Percentiles rank a stretch among this genome's conserved stretches.
phyloP scores from a whole-genome alignment of 2,329 filamentous ascomycete genomes.

The Alternaria dauci region DNA sequence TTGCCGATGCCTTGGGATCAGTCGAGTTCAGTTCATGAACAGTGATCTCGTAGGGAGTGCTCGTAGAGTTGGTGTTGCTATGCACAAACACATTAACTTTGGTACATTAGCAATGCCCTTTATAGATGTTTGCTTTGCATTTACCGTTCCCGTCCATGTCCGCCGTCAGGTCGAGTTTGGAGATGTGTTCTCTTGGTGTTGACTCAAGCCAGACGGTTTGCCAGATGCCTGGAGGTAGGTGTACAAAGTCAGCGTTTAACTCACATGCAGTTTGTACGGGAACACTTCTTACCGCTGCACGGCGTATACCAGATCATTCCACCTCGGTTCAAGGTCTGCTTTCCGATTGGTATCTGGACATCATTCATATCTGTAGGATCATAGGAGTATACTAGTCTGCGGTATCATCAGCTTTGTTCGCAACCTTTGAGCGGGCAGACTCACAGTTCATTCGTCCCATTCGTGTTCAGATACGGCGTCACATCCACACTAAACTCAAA shows the following conservation, averaged over 20 bases:
- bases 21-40: slow-evolving; percentile 49
- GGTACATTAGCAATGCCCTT: slow-evolving; percentile 20
- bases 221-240: slow-evolving; percentile 65
- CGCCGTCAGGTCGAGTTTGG: slow-evolving; percentile 66
- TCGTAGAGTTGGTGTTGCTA: slow-evolving; percentile 52
- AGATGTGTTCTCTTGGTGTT: slow-evolving; percentile 66
- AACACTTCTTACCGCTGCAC: slow-evolving; percentile 60
- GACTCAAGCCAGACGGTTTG: slow-evolving; percentile 75
- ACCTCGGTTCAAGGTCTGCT: slow-evolving; percentile 65
- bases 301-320: slow-evolving; percentile 74
- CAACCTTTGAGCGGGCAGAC: slow-evolving; percentile 10
- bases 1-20: slow-evolving; percentile 55
- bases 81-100: slow-evolving; percentile 66
- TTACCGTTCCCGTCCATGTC: slow-evolving; percentile 46
- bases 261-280: too few species aligned
- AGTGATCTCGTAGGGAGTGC: slow-evolving; percentile 49
- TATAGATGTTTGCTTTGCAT: neutral
- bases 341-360: slow-evolving; percentile 70
- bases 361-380: slow-evolving; percentile 70
- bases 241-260: too few species aligned
- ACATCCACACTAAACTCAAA: slow-evolving; percentile 68
- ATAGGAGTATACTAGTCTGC: slow-evolving; percentile 69
- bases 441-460: slow-evolving; percentile 64
- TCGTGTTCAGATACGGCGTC: slow-evolving; percentile 55
- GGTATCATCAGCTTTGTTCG: neutral